Percentiles rank a stretch among this genome's conserved stretches.
Conservation (phyloP, 768 basidiomycete species). For the Amanita polypyramis region DNA sequence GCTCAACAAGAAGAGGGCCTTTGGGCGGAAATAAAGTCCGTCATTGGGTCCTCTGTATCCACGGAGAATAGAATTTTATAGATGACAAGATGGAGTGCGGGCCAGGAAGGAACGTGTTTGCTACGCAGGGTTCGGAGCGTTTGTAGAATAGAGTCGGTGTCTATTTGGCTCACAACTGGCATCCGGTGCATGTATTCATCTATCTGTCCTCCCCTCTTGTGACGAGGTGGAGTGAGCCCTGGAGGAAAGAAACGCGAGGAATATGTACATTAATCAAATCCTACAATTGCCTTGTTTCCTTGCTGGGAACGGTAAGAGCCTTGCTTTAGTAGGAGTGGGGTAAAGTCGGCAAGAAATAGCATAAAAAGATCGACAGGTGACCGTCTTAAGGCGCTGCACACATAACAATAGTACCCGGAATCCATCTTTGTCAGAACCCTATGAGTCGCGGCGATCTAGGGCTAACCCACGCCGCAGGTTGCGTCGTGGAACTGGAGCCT, state of each 20-base stretch:
- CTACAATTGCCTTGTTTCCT: constrained; percentile 29
- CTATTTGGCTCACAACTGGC: constrained; percentile 20
- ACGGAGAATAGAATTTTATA: constrained; percentile 32
- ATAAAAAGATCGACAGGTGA: constrained; percentile 7
- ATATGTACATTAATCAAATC: constrained; percentile 24
- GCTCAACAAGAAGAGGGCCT: constrained; percentile 19
- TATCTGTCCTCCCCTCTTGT: constrained; percentile 20
- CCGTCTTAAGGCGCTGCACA: constrained; percentile 11
- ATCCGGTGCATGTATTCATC: constrained; percentile 32
- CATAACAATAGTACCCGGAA: constrained; percentile 14
- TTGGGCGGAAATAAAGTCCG: constrained; percentile 33
- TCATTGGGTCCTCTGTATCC: constrained; percentile 33
- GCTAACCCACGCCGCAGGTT: too few species aligned
- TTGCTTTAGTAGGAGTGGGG: constrained; percentile 14
- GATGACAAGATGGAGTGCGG: constrained; percentile 37
- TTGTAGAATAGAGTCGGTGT: constrained; percentile 20
- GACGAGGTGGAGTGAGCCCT: constrained; percentile 20
- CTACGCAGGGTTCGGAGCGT: not conserved
- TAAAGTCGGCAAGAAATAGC: constrained; percentile 8
- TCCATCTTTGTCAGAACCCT: not conserved
- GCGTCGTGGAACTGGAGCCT: too few species aligned
- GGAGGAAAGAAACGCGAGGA: constrained; percentile 12
- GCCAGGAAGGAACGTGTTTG: constrained; percentile 36
- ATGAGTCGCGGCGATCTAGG: too few species aligned
- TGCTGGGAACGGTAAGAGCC: constrained; percentile 24